Evolutionary conservation across 2,329 filamentous ascomycete genomes (phyloP).

Genomic region (Pyricularia sp.): DNA sequence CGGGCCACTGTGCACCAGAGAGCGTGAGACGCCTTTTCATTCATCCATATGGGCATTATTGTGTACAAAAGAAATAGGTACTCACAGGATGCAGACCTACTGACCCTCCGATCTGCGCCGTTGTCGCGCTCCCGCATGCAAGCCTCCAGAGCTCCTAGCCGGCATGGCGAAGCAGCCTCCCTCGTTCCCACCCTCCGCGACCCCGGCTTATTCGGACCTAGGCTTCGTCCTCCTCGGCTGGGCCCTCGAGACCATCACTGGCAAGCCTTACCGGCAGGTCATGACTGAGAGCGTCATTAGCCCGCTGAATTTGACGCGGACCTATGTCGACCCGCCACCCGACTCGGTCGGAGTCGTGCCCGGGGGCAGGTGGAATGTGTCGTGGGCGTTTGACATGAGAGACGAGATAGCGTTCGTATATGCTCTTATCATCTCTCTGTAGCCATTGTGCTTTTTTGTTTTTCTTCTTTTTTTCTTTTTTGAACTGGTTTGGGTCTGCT

Average conservation of each 20-base stretch:
- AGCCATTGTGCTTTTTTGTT: too few relatives aligned
- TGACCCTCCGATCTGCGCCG: neutral
- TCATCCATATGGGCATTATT: too few relatives aligned
- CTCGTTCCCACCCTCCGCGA: slow-evolving; percentile 21
- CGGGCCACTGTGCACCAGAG: slow-evolving; percentile 19
- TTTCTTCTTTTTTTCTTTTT: too few relatives aligned
- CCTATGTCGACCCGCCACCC: slow-evolving; percentile 20
- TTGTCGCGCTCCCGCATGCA: slow-evolving; percentile 8
- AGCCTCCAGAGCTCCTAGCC: slow-evolving; percentile 5
- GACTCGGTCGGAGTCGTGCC: slow-evolving; percentile 25
- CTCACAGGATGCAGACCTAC: neutral
- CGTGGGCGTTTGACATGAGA: neutral
- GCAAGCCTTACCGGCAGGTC: slow-evolving; percentile 19
- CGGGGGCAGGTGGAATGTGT: slow-evolving; percentile 11
- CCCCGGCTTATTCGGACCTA: slow-evolving; percentile 27
- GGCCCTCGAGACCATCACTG: slow-evolving; percentile 24
- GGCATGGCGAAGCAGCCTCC: slow-evolving; percentile 14
- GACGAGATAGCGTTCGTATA: neutral
- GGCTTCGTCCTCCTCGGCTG: slow-evolving; percentile 26
- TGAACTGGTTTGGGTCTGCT: too few relatives aligned
- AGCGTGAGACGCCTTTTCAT: slow-evolving; percentile 5
- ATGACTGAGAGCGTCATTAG: slow-evolving; percentile 21
- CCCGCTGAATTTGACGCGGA: slow-evolving; percentile 21
- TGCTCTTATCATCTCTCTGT: too few relatives aligned
- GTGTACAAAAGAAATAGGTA: neutral